Conservation (phyloP, 805 yeast species). For the Torulaspora microellipsoides region DNA sequence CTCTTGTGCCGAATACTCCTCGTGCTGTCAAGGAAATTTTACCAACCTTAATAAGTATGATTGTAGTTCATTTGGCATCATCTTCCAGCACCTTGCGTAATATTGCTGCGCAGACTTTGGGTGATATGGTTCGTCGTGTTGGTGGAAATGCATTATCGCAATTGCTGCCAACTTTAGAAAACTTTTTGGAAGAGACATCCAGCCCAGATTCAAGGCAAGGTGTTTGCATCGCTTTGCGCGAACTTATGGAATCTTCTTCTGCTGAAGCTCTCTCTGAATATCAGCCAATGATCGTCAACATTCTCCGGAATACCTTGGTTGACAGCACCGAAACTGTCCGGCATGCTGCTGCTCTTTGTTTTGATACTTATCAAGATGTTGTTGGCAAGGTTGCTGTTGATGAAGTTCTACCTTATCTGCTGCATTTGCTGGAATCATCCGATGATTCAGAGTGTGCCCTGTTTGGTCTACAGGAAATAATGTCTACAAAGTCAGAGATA, state of each 20-base stretch:
- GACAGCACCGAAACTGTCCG: slow-evolving; percentile 73
- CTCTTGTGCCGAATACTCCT: slow-evolving; percentile 93
- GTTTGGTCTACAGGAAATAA: slow-evolving; percentile 83
- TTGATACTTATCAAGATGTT: slow-evolving; percentile 77
- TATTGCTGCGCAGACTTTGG: slow-evolving; percentile 89
- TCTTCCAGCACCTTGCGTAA: slow-evolving; percentile 70
- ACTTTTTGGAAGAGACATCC: slow-evolving; percentile 49
- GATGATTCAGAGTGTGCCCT: slow-evolving; percentile 69
- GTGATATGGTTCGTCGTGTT: slow-evolving; percentile 91
- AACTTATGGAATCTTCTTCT: slow-evolving; percentile 72
- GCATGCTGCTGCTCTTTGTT: slow-evolving; percentile 86
- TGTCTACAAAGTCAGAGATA: slow-evolving; percentile 83
- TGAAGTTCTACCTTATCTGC: slow-evolving; percentile 78
- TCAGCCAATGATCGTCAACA: slow-evolving; percentile 64
- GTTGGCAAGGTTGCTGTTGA: slow-evolving; percentile 85
- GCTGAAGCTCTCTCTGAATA: slow-evolving; percentile 55
- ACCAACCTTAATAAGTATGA: slow-evolving; percentile 73
- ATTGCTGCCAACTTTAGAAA: slow-evolving; percentile 78
- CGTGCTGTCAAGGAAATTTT: slow-evolving; percentile 87
- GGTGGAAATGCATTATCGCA: slow-evolving; percentile 83
- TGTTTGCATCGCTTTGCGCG: slow-evolving; percentile 88
- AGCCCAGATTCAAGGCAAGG: slow-evolving; percentile 92
- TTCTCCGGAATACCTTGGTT: slow-evolving; percentile 73
- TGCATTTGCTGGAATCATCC: slow-evolving; percentile 58
- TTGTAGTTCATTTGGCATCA: slow-evolving; percentile 81